These are phyloP conservation scores for Akanthomyces dipterigenus DNA, from an alignment of 2,329 filamentous ascomycete genomes.

Conservation along the genomic window DNA sequence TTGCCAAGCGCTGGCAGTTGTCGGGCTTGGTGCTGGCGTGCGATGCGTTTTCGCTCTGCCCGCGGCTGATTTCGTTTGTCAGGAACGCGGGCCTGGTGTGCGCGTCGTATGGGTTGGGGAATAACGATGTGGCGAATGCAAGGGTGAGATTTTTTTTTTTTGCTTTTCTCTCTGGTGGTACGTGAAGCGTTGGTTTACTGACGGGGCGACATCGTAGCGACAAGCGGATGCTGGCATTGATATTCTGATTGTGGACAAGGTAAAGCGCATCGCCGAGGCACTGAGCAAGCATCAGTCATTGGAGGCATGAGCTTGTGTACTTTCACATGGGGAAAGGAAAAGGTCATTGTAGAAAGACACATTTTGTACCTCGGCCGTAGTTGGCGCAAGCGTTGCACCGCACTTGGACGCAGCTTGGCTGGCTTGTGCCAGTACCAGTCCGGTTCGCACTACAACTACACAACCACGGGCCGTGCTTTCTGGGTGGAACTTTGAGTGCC, in stretches of 20 bases:
- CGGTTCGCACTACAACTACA: neutral
- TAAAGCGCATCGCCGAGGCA: conserved; percentile 12
- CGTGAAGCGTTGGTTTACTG: neutral
- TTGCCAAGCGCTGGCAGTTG: conserved; percentile 31
- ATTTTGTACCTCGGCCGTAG: too few relatives aligned
- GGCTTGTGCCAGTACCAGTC: too few relatives aligned
- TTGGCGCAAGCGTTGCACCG: too few relatives aligned
- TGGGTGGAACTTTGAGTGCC: too few relatives aligned
- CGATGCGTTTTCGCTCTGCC: conserved; percentile 29
- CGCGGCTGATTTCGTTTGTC: conserved; percentile 27
- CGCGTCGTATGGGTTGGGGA: conserved; percentile 28
- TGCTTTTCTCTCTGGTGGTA: too few relatives aligned
- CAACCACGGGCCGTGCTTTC: too few relatives aligned
- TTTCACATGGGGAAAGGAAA: neutral
- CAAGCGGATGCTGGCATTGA: conserved; percentile 15
- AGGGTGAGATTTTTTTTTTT: conserved; percentile 3
- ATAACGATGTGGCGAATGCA: conserved; percentile 18
- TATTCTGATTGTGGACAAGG: conserved; percentile 15
- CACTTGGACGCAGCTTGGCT: too few relatives aligned
- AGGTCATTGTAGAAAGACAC: too few relatives aligned
- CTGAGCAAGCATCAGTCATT: neutral
- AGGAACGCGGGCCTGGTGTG: conserved; percentile 26
- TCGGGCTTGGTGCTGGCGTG: conserved; percentile 29
- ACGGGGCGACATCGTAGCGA: neutral
- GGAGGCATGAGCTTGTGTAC: neutral